Evolutionary conservation across 106 monocot genomes (phyloP).

Genomic region (Alisma plantagoaquatica): DNA sequence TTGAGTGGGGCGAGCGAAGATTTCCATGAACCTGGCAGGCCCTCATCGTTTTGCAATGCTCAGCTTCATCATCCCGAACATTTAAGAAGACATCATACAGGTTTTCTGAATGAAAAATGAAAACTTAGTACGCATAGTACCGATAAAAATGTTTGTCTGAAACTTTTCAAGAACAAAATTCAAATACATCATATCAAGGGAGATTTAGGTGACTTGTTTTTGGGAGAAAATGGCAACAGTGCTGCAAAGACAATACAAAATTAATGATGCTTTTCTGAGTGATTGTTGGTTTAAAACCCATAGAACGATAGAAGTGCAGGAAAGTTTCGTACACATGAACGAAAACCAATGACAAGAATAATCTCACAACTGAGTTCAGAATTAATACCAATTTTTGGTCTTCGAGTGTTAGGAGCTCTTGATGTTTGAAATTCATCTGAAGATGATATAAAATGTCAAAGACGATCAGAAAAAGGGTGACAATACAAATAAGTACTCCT

Average conservation of each 20-base stretch:
- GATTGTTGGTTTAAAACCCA: neutral
- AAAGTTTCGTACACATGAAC: too few relatives aligned
- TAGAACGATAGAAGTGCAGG: too few relatives aligned
- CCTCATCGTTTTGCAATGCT: constrained; percentile 97
- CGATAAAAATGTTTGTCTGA: neutral
- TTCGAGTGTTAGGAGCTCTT: constrained; percentile 65
- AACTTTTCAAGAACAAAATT: neutral
- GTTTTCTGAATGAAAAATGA: constrained; percentile 42
- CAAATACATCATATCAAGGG: neutral
- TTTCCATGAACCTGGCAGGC: constrained; percentile 81
- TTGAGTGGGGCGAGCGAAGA: constrained; percentile 79
- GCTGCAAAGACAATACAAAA: neutral
- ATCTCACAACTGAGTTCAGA: too few relatives aligned
- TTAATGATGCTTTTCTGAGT: neutral
- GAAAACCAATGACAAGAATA: too few relatives aligned
- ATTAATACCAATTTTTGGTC: constrained; percentile 95
- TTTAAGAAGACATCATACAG: constrained; percentile 91
- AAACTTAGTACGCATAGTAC: neutral
- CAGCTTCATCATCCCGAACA: constrained; percentile 81
- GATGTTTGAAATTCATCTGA: constrained; percentile 96
- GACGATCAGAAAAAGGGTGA: neutral
- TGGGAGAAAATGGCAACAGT: neutral
- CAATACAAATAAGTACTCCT: constrained; percentile 2
- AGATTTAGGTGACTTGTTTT: neutral
- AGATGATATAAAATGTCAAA: neutral